Evolutionary conservation across 208 protist species (phyloP), one percentile per base, ranked within the genome.

Genomic region (Leishmania turanica): DNA sequence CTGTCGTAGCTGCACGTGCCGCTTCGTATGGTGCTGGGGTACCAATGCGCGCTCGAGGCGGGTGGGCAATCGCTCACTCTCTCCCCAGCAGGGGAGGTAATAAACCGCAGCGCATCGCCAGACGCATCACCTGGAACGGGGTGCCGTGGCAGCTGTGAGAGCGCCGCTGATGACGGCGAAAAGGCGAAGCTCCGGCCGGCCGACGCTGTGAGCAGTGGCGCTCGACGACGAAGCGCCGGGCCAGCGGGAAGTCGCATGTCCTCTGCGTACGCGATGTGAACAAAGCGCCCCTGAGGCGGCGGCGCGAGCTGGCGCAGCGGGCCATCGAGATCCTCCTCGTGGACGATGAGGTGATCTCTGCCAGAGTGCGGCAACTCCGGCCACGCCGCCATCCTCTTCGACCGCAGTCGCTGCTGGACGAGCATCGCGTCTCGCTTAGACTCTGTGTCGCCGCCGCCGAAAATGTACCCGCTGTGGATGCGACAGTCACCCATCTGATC

Each of bases 391-490:
- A 75, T 80, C 64, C 49, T 40, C 56, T 72, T 40, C 34, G 77
- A 66, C 9, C 82, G 82, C 71, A 75, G 72, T 49, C 82, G 82
- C 82, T 73, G 76, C 40, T 88, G 84, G 53, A 76, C 73, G 13
- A 87, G 80, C 58, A 65, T 66, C 6, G 80, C 53, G 17, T 75
- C 56, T 1, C 72, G 71, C 17, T 53, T 40, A 8, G 31, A 24
- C 27, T n/a, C 70, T 24, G 70, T 82, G 9, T 47, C 21, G 21
- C 34, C 62, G 17, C 80, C 86, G 24, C 82, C 80, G 66, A 90
- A 91, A 51, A 89, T 40, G 72, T 86, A 88, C 9, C 83, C 88
- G 78, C 81, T 83, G 79, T 89, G 87, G n/a, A 85, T 73, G 37
- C 86, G 86, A 68, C 88, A 90, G 65, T 87, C 87, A 15, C 83